Percentiles rank a stretch among this genome's conserved stretches.
Evolutionary conservation across 768 basidiomycete genomes (phyloP).

Genomic region (Podaxis sp.): DNA sequence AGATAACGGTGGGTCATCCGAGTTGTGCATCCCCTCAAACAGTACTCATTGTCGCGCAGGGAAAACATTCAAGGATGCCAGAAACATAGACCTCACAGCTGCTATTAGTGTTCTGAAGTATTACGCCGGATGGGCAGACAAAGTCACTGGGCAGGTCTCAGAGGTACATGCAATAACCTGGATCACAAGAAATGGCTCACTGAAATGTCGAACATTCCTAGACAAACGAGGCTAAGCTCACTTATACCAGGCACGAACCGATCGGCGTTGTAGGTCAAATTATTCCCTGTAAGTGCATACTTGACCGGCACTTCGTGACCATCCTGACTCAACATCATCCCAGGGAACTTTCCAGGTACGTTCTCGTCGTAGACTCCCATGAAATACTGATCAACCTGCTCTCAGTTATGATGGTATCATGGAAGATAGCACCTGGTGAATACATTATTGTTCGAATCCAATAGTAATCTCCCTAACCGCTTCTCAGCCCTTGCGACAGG

Average conservation of each 20-base stretch:
- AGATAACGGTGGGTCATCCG: constrained; percentile 49
- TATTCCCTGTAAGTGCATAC: neutral
- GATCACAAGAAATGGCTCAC: neutral
- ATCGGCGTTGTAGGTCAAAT: constrained; percentile 43
- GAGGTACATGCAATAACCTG: constrained; percentile 37
- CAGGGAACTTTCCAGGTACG: constrained; percentile 52
- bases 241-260: constrained; percentile 70
- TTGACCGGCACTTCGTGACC: neutral
- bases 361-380: constrained; percentile 12
- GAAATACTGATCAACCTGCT: neutral
- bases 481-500: constrained; percentile 78
- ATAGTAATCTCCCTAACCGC: constrained; percentile 58
- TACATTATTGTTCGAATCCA: neutral
- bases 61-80: constrained; percentile 46
- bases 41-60: neutral
- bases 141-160: constrained; percentile 72
- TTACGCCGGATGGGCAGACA: constrained; percentile 93
- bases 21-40: neutral
- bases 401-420: constrained; percentile 44
- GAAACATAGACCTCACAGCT: constrained; percentile 44
- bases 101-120: constrained; percentile 60
- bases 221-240: constrained; percentile 54
- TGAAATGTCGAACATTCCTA: constrained; percentile 20
- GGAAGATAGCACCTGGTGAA: constrained; percentile 60
- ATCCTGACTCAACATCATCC: constrained; percentile 48